These are phyloP conservation scores for Avena insularis DNA, from an alignment of 176 grass and related monocot species.

Conservation along the genomic window DNA sequence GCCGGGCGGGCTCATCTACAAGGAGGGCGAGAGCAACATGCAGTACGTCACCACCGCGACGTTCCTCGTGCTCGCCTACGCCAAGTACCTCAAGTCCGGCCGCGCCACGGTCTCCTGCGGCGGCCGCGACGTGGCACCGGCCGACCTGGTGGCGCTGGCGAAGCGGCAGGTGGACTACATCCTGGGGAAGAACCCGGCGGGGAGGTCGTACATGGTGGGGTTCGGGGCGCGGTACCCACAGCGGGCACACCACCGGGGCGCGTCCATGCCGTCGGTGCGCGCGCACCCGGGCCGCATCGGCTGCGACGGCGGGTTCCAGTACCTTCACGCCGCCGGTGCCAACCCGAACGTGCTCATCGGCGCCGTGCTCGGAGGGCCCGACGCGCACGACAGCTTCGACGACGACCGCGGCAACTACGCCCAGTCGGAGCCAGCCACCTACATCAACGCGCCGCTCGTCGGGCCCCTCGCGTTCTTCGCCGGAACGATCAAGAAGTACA, in stretches of 20 bases:
- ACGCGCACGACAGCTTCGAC: slow-evolving; percentile 60
- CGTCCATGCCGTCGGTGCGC: slow-evolving; percentile 69
- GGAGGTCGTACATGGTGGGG: slow-evolving; percentile 88
- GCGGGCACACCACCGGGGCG: slow-evolving; percentile 70
- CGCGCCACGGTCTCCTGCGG: slow-evolving; percentile 54
- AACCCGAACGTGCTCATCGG: slow-evolving; percentile 77
- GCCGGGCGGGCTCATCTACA: slow-evolving; percentile 72
- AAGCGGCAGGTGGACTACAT: slow-evolving; percentile 81
- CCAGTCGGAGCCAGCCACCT: slow-evolving; percentile 79
- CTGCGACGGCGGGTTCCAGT: slow-evolving; percentile 76
- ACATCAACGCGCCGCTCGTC: slow-evolving; percentile 93
- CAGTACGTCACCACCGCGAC: slow-evolving; percentile 86
- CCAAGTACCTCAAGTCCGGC: slow-evolving; percentile 74
- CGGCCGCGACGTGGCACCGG: slow-evolving; percentile 37
- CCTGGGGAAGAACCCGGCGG: slow-evolving; percentile 76
- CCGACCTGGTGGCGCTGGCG: slow-evolving; percentile 65
- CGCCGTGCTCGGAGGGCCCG: slow-evolving; percentile 71
- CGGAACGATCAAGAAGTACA: slow-evolving; percentile 37
- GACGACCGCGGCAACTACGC: slow-evolving; percentile 79
- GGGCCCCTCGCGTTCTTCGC: slow-evolving; percentile 83
- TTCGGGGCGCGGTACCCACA: slow-evolving; percentile 57
- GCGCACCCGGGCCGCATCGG: slow-evolving; percentile 51
- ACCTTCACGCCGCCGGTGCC: slow-evolving; percentile 58
- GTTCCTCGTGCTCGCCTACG: slow-evolving; percentile 79
- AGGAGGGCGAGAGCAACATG: slow-evolving; percentile 72